Evolutionary conservation across 306 rosid genomes (phyloP), one percentile per base, ranked within the genome.

Genomic region (Hippophae tibetana): DNA sequence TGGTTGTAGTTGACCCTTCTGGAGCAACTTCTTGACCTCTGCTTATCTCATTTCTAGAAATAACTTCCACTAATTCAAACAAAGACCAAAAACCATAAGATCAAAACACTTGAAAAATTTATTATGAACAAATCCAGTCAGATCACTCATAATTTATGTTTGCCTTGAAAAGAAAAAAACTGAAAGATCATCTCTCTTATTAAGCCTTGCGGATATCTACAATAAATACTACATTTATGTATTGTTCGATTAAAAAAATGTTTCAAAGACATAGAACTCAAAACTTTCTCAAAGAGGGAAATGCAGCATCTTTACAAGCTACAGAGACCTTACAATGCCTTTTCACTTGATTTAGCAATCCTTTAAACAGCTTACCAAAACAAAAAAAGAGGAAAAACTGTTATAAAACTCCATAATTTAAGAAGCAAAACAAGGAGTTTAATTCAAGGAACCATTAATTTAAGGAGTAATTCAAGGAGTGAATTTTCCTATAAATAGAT

Each of bases 1-100:
- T 75, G 14, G 85, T 74, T 13, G 87, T 77, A 10, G 95, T 78
- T 59, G 95, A 81, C 62, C 66, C 89, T 55, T 65, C 74, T 41
- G 71, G 75, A 61, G 78, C 73, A 64, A 65, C 69, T 13, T 78
- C 65, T 49, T 50, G 79, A 54, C 81, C 89, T 73, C 74, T 71
- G 64, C 70, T 80, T 63, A 53, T 81, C 74, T 80, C 96, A 54
- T 64, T 60, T 31, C 61, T 44, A 66, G 78, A 61, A 73, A 82
- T 92, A 74, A 58, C 78, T 74, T 69, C 90, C 61, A 68, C 81
- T 69, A 81, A 56, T 66, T 73, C 45, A 49, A 67, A 70, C 56
- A 74, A 67, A 38, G 12, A 59, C 27, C 61, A 62, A 62, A 46
- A 31, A 31, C 3, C 38, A 31, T 31, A 31, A 31, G 38, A 31